Conservation (phyloP, 805 yeast species). For the Alloascoidea hylecoeti region DNA sequence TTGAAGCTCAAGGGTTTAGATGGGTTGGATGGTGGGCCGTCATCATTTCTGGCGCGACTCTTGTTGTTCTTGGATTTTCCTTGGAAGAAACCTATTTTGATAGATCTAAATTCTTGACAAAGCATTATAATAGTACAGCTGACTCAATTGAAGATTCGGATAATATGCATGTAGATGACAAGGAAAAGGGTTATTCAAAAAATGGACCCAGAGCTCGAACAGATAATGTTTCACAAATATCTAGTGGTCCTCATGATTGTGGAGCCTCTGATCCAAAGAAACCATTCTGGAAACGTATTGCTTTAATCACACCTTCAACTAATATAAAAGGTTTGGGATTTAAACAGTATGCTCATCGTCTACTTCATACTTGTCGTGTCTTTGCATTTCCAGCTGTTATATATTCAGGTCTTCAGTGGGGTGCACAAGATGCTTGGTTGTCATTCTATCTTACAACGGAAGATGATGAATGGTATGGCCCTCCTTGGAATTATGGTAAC, state of each 20-base stretch:
- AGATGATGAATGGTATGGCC: slow-evolving; percentile 48
- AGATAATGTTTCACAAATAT: too few relatives aligned
- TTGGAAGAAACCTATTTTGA: slow-evolving; percentile 56
- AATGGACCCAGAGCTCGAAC: too few relatives aligned
- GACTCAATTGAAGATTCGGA: too few relatives aligned
- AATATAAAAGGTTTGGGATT: slow-evolving; percentile 51
- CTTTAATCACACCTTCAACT: slow-evolving; percentile 38
- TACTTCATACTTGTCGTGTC: slow-evolving; percentile 36
- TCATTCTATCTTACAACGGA: slow-evolving; percentile 65
- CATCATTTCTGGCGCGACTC: slow-evolving; percentile 39
- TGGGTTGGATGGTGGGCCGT: slow-evolving; percentile 57
- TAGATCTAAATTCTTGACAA: slow-evolving; percentile 23
- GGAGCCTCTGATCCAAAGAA: slow-evolving; percentile 25
- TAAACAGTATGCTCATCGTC: slow-evolving; percentile 44
- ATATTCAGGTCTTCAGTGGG: slow-evolving; percentile 65
- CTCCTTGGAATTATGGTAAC: slow-evolving; percentile 53
- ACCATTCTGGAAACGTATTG: slow-evolving; percentile 31
- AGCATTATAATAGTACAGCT: too few relatives aligned
- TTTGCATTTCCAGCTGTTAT: slow-evolving; percentile 52
- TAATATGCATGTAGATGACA: too few relatives aligned
- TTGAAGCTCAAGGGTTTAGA: slow-evolving; percentile 33
- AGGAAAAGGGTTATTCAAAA: too few relatives aligned
- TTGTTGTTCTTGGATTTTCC: slow-evolving; percentile 32
- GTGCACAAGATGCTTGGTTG: slow-evolving; percentile 62
- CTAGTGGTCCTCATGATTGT: too few relatives aligned